Evolutionary conservation across 2,329 filamentous ascomycete species (phyloP), one percentile per base, ranked within the genome.

Genomic region (Calonectria naviculata): DNA sequence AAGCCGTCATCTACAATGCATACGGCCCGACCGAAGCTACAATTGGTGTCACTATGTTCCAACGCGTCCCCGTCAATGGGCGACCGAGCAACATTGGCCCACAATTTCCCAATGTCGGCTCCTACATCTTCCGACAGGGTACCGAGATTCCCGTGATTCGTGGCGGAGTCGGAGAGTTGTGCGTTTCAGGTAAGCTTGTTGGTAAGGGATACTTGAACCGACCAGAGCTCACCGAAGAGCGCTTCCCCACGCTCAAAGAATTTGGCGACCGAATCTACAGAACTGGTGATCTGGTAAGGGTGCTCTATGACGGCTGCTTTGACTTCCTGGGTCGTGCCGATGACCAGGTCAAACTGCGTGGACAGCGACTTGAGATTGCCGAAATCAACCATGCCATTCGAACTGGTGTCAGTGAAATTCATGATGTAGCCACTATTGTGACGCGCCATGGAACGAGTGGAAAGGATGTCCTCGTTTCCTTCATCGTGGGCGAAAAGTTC

Each of bases 11-110:
- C 17, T 96, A 97, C 85, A 98, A 98, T 78, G 95, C 95, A 3
- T 95, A 98, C 74, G 95, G 95, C 0, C 96, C 95, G 1, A 98
- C 95, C 0, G 96, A 98, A 81, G 93, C 94, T 0, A 98, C 95
- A 0, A 98, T 98, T 73, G 95, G 95, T 6, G 93, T 95, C 41
- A 98, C 95, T 0, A 97, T 97, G 89, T 95, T 93, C 76, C 92
- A 92, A n/a, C 89, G 94, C 38, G 94, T 98, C 9, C 93, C 94
- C 0, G 82, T 85, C 24, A 93, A 93, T 74, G 95, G 94, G 0
- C 93, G 95, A 34, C 91, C 95, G 0, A 93, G 94, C 13, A 98
- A 98, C 77, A 98, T 98, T 75, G 95, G 95, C 0, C 89, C 88
- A 29, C 93, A 95, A 73, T 98, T 98, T 74, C 90, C 93, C 74